Conservation (phyloP, 148 eudicot genomes). For the Chenopodium quinoa region DNA sequence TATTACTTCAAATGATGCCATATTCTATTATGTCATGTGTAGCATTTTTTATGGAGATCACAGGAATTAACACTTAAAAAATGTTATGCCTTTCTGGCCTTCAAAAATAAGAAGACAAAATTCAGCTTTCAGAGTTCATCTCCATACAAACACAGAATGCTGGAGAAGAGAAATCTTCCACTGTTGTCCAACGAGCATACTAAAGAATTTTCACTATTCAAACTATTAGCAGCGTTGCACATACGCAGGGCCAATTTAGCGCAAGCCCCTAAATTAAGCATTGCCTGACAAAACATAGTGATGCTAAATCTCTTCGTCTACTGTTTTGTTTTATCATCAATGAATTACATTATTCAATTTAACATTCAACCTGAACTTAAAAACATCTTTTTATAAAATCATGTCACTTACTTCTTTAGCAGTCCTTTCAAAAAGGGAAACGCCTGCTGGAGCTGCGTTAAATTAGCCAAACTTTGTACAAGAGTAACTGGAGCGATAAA, state of each 20-base stretch:
- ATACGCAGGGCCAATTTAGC: not conserved
- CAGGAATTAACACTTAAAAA: no score
- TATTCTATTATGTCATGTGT: no score
- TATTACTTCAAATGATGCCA: no score
- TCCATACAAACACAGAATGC: not conserved
- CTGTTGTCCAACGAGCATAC: not conserved
- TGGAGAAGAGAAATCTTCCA: not conserved
- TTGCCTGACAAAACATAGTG: not conserved
- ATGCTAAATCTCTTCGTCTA: not conserved
- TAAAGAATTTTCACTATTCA: no score
- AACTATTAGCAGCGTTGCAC: no score
- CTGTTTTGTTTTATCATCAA: not conserved
- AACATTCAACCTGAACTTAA: not conserved
- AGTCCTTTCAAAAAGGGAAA: slow-evolving; percentile 59
- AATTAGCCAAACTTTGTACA: slow-evolving; percentile 73
- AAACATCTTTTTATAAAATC: not conserved
- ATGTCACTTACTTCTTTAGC: slow-evolving; percentile 51
- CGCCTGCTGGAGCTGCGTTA: slow-evolving; percentile 46
- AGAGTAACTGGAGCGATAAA: slow-evolving; percentile 70
- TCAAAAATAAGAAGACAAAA: no score
- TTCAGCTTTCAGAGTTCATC: not conserved
- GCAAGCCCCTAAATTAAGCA: not conserved
- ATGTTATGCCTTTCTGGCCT: no score
- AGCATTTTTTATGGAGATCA: no score
- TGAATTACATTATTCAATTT: not conserved